Evolutionary conservation across 225 moss, liverwort and hornwort species (phyloP).

Genomic region (Takakia lepidozioides): DNA sequence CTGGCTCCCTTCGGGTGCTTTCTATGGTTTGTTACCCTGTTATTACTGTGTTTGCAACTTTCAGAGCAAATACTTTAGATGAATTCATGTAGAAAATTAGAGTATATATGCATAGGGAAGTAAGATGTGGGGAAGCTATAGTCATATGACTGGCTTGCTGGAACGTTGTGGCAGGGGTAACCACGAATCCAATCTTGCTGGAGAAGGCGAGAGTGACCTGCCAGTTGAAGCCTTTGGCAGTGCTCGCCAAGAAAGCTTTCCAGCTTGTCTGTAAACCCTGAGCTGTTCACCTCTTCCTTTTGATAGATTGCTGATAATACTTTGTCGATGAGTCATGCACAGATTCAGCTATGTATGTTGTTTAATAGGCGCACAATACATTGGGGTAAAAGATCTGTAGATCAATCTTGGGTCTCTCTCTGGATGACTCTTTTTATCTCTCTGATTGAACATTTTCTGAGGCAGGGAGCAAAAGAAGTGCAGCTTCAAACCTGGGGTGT

Average conservation of each 20-base stretch:
- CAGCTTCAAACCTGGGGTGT: slow-evolving; percentile 59
- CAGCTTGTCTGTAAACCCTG: slow-evolving; percentile 17
- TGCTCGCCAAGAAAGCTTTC: slow-evolving; percentile 29
- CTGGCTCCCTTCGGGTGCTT: slow-evolving; percentile 51
- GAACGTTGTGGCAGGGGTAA: slow-evolving; percentile 31
- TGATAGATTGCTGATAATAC: no score
- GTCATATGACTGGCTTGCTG: not conserved
- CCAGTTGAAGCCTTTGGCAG: slow-evolving; percentile 23
- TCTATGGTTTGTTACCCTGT: slow-evolving; percentile 26
- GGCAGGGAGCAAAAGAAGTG: slow-evolving; percentile 51
- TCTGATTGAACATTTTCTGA: no score
- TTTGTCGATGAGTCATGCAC: no score
- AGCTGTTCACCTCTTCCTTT: not conserved
- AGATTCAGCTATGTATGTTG: no score
- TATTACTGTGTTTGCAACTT: not conserved
- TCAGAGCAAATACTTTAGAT: not conserved
- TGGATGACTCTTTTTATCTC: no score
- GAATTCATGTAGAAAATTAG: not conserved
- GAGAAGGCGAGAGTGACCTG: slow-evolving; percentile 44
- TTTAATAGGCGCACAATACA: no score
- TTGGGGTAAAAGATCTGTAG: no score
- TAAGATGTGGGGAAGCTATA: not conserved
- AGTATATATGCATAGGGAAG: no score
- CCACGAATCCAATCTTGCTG: slow-evolving; percentile 49
- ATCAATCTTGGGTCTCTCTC: no score